Percentiles rank a stretch among this genome's conserved stretches.
phyloP scores from a whole-genome alignment of 768 basidiomycete genomes.

The Chlorophyllum brunneum region DNA sequence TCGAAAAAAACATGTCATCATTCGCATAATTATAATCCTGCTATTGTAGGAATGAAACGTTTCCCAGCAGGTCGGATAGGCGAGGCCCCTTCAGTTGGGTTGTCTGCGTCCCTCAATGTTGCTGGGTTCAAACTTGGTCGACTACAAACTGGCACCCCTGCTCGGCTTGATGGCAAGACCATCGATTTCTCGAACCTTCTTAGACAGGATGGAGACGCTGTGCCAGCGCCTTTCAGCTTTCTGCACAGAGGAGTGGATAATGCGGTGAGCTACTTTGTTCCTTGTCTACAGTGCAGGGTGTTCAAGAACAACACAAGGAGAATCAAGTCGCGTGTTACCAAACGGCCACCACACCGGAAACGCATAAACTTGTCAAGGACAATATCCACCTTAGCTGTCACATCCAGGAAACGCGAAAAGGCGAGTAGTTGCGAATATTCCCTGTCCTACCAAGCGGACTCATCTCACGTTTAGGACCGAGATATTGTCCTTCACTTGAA shows the following conservation, averaged over 20 bases:
- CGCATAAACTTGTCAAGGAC: conserved; percentile 71
- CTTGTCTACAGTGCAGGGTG: background rate
- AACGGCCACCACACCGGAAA: conserved; percentile 68
- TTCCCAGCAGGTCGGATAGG: conserved; percentile 77
- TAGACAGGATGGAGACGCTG: conserved; percentile 62
- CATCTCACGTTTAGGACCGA: conserved; percentile 52
- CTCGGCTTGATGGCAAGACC: conserved; percentile 64
- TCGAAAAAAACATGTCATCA: no score
- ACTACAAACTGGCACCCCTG: conserved; percentile 84
- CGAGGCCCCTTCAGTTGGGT: conserved; percentile 66
- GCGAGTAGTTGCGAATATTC: conserved; percentile 27
- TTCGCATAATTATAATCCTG: background rate
- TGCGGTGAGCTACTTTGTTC: conserved; percentile 39
- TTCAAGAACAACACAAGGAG: conserved; percentile 36
- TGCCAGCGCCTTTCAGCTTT: conserved; percentile 74
- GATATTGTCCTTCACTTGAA: conserved; percentile 90
- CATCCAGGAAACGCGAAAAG: conserved; percentile 87
- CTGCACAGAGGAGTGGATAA: conserved; percentile 67
- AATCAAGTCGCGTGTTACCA: conserved; percentile 72
- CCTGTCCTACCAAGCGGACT: background rate
- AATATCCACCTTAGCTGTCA: conserved; percentile 79
- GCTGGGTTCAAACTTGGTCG: conserved; percentile 84
- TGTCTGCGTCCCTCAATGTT: conserved; percentile 68
- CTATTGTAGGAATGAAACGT: conserved; percentile 52
- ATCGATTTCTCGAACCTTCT: conserved; percentile 65